Base-by-base conservation (phyloP, 306 rosid genomes). In the Begonia masoniana region DNA sequence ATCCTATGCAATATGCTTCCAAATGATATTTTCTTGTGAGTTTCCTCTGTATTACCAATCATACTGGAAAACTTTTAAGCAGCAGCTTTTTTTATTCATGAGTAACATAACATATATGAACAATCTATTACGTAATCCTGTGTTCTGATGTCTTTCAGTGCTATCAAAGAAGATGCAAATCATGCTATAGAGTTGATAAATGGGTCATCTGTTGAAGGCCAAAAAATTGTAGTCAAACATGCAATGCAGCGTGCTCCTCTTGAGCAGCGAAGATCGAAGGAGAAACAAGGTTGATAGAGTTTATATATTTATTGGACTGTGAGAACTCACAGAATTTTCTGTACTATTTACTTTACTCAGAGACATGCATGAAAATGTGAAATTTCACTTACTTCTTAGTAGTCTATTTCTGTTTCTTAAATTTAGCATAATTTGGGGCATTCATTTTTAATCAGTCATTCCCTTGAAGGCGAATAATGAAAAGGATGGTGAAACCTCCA, bases 231-330 rank as follows among this genome's bases (percentile, higher is more conserved):
- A 12, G 96, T 82, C 47, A 91, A 91, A 78, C 84, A 74, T 62
- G 99, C 99, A 54, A 75, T 58, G 75, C 94, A 84, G 50, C 95
- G 96, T 58, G 85, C 96, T 52, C 35, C 92, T 19, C 85, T 77
- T 53, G 88, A 83, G 60, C 78, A 67, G 42, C 67, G 97, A 14
- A 57, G 73, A 24, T 72, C 82, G 36, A 91, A 86, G 76, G 74
- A 66, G 67, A 66, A 54, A 68, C 76, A 73, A 86, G 99, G 96
- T 91, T 71, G 50, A 57, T 50, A 23, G 53, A 46, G 48, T 63
- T 59, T 56, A 16, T 10, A 54, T 64, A 15, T 60, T 53, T 43
- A 49, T 57, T 60, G 62, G 57, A 56, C 49, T 17, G n/a, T 46
- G 10, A 36, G 54, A 57, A 31, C 47, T 41, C 13, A 42, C 21